A percentile compares a stretch with the other conserved stretches of the same genome.
These are phyloP conservation scores for Zymoseptoria pseudotritici DNA, from an alignment of 2,329 filamentous ascomycete genomes.

Conservation along the genomic window DNA sequence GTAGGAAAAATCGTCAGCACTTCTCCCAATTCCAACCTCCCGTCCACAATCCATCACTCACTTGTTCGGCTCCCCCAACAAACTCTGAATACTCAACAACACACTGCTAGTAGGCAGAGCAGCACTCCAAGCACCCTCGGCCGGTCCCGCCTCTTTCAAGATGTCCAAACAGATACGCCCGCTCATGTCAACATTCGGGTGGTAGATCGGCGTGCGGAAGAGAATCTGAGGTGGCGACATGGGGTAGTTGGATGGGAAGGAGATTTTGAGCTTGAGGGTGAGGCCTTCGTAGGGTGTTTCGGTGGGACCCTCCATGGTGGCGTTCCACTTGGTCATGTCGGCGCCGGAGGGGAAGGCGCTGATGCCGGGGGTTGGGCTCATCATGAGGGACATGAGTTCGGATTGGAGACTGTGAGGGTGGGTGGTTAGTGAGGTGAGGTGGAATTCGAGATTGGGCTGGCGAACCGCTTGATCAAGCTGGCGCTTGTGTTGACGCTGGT, in stretches of 20 bases:
- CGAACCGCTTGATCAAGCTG: slow-evolving; percentile 43
- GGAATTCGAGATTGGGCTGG: neutral
- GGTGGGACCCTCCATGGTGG: slow-evolving; percentile 83
- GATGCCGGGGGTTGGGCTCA: slow-evolving; percentile 82
- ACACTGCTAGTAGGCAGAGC: slow-evolving; percentile 96
- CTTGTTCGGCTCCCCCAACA: slow-evolving; percentile 98
- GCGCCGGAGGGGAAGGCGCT: slow-evolving; percentile 92
- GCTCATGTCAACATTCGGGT: slow-evolving; percentile 96
- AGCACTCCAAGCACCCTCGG: slow-evolving; percentile 85
- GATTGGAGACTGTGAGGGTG: slow-evolving; percentile 67
- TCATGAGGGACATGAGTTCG: slow-evolving; percentile 98
- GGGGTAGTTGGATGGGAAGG: slow-evolving; percentile 87
- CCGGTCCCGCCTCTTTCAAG: slow-evolving; percentile 53
- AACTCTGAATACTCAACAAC: slow-evolving; percentile 83
- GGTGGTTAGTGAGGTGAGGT: neutral
- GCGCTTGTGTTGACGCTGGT: slow-evolving; percentile 27
- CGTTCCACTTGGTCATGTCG: slow-evolving; percentile 87
- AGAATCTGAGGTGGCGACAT: slow-evolving; percentile 85
- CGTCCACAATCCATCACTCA: slow-evolving; percentile 43
- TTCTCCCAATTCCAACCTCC: neutral
- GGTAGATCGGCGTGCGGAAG: slow-evolving; percentile 98
- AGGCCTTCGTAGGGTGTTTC: slow-evolving; percentile 87
- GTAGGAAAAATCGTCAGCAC: slow-evolving; percentile 8
- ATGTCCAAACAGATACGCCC: slow-evolving; percentile 97
- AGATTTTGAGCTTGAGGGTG: slow-evolving; percentile 84